phyloP scores from a whole-genome alignment of 129 eudicot genomes.

The Tagetes patula region DNA sequence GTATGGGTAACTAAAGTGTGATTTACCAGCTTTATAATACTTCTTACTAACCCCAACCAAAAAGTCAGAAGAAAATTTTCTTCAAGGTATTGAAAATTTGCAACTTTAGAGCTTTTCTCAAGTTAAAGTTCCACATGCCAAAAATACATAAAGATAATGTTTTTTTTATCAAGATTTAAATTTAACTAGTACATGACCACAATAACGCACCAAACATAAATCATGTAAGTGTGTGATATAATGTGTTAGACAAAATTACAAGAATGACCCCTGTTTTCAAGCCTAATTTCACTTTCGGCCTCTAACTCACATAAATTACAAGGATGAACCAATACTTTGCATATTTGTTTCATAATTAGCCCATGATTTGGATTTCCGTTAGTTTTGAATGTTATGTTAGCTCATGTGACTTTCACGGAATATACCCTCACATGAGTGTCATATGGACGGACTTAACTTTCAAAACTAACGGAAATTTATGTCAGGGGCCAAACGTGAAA shows the following conservation, averaged over 20 bases:
- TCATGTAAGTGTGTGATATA: not conserved
- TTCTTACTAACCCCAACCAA: not conserved
- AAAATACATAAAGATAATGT: constrained; percentile 27
- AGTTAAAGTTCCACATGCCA: constrained; percentile 70
- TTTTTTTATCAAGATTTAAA: not conserved
- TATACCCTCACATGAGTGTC: no score
- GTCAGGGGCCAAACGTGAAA: no score
- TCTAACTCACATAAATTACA: no score
- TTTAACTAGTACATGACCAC: not conserved
- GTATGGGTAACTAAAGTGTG: not conserved
- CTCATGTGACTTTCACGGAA: no score
- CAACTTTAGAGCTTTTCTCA: constrained; percentile 58
- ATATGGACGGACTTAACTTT: no score
- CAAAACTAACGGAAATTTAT: no score
- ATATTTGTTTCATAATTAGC: no score
- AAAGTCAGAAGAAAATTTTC: constrained; percentile 29
- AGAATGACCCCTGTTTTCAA: no score
- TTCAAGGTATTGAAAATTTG: constrained; percentile 57
- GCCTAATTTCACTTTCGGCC: no score
- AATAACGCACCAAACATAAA: not conserved
- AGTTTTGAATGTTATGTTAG: no score
- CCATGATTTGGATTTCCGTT: no score
- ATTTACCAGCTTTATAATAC: not conserved
- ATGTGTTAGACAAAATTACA: not conserved
- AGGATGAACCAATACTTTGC: no score